Conservation (phyloP, 1,284 basidiomycete species). For the Gomphus bonarii region DNA sequence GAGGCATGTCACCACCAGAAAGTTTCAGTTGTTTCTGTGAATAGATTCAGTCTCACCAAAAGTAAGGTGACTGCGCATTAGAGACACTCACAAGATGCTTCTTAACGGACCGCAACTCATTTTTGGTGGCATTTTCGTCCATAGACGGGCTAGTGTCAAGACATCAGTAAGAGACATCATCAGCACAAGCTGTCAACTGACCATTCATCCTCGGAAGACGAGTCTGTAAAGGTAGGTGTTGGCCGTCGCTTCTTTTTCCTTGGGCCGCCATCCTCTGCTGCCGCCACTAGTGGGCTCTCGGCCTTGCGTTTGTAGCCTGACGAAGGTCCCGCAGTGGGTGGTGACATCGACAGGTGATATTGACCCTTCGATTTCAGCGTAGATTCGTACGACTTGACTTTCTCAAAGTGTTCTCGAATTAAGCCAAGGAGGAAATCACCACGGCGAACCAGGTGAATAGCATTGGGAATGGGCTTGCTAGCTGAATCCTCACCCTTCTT, state of each 20-base stretch:
- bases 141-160: slow-evolving; percentile 68
- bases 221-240: slow-evolving; percentile 88
- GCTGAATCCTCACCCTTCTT: slow-evolving; percentile 81
- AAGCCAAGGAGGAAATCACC: slow-evolving; percentile 91
- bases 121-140: slow-evolving; percentile 94
- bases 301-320: slow-evolving; percentile 61
- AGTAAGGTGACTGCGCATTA: slow-evolving; percentile 15
- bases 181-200: slow-evolving; percentile 28
- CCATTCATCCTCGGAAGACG: slow-evolving; percentile 83
- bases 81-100: slow-evolving; percentile 68
- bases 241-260: slow-evolving; percentile 73
- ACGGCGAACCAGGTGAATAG: slow-evolving; percentile 93
- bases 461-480: slow-evolving; percentile 82
- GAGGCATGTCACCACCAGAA: slow-evolving; percentile 84
- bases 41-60: slow-evolving; percentile 3
- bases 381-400: slow-evolving; percentile 70
- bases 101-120: slow-evolving; percentile 93
- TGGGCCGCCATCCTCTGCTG: slow-evolving; percentile 57
- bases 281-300: slow-evolving; percentile 73
- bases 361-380: slow-evolving; percentile 52
- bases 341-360: slow-evolving; percentile 56
- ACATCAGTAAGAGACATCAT: background rate
- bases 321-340: slow-evolving; percentile 54
- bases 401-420: slow-evolving; percentile 88
- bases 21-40: slow-evolving; percentile 90